Conservation (phyloP, 306 rosid genomes). For the Malus sieversii region DNA sequence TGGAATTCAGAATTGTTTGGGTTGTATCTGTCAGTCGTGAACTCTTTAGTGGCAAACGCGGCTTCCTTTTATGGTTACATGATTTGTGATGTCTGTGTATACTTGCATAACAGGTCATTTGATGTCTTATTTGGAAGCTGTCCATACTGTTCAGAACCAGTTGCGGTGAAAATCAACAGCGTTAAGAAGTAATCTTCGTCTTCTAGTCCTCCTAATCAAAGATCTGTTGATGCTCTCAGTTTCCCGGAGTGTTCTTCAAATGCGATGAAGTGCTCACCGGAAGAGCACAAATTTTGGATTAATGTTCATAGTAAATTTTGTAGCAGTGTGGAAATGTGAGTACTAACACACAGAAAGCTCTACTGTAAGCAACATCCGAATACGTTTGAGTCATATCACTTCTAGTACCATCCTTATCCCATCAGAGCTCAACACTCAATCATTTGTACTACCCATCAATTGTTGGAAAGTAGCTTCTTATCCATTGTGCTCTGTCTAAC, state of each 20-base stretch:
- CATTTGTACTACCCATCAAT: neutral
- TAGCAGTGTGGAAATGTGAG: neutral
- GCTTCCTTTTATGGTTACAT: neutral
- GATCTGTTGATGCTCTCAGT: neutral
- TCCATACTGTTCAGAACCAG: constrained; percentile 32
- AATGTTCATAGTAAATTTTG: neutral
- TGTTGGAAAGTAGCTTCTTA: neutral
- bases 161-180: constrained; percentile 26
- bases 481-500: neutral
- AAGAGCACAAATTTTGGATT: neutral
- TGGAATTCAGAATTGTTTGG: neutral
- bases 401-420: neutral
- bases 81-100: neutral
- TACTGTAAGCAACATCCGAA: neutral
- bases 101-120: constrained; percentile 30
- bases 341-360: neutral
- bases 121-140: constrained; percentile 33
- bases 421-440: neutral
- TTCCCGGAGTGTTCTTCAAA: neutral
- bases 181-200: neutral
- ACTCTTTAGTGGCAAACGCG: neutral
- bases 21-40: neutral
- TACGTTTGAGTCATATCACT: neutral
- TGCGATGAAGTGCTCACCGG: neutral
- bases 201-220: neutral